These are phyloP conservation scores for Violaceomyces palustris DNA, from an alignment of 1,284 basidiomycete species.

Conservation along the genomic window DNA sequence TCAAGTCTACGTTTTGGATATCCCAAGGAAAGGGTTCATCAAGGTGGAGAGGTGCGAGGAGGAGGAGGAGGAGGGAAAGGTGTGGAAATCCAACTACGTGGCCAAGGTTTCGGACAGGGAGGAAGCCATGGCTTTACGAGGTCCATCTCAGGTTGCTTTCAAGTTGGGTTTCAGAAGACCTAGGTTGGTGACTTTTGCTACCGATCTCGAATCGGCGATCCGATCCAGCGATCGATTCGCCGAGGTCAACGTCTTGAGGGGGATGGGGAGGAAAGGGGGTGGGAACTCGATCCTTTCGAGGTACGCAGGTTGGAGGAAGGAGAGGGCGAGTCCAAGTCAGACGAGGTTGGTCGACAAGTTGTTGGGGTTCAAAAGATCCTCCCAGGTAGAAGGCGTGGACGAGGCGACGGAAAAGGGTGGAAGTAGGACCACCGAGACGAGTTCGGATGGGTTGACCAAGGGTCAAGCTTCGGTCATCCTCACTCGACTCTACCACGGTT, in stretches of 20 bases:
- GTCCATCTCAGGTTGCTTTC: too few relatives aligned
- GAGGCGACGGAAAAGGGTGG: too few relatives aligned
- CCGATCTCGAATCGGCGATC: slow-evolving; percentile 61
- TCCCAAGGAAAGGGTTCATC: slow-evolving; percentile 67
- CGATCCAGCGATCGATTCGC: slow-evolving; percentile 68
- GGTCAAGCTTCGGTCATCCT: slow-evolving; percentile 36
- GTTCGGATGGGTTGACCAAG: slow-evolving; percentile 21
- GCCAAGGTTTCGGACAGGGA: too few relatives aligned
- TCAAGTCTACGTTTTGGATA: slow-evolving; percentile 71
- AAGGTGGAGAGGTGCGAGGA: slow-evolving; percentile 60
- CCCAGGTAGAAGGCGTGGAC: too few relatives aligned
- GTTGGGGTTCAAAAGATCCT: too few relatives aligned
- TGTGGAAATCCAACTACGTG: too few relatives aligned
- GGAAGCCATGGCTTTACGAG: too few relatives aligned
- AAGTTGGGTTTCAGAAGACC: not conserved
- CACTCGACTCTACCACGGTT: slow-evolving; percentile 27
- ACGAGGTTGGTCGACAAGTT: slow-evolving; percentile 63
- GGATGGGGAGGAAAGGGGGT: too few relatives aligned
- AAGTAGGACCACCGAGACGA: too few relatives aligned
- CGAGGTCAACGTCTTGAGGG: slow-evolving; percentile 58
- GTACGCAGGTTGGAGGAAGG: slow-evolving; percentile 67
- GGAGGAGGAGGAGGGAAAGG: not conserved
- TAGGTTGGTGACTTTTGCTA: slow-evolving; percentile 52
- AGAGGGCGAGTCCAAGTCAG: slow-evolving; percentile 66
- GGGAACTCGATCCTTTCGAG: slow-evolving; percentile 39